These are phyloP conservation scores for Hippophae tibetana DNA, from an alignment of 306 rosid genomes.

Conservation along the genomic window DNA sequence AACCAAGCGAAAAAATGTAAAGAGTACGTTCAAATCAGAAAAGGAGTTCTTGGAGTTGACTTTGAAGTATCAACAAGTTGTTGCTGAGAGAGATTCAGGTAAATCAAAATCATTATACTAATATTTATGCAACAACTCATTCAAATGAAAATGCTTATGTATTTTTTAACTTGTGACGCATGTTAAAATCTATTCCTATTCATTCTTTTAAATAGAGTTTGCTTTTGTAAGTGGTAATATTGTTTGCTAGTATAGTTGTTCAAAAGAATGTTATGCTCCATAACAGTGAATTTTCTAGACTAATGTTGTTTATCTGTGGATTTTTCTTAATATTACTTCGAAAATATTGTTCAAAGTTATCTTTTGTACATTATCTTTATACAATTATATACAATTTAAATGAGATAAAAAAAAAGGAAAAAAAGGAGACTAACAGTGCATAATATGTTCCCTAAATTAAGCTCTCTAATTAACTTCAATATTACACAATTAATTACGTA, in stretches of 20 bases:
- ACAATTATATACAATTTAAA: no score
- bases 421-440: no score
- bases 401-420: no score
- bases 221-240: background rate
- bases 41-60: conserved; percentile 83
- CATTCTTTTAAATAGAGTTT: background rate
- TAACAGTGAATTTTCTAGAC: no score
- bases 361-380: no score
- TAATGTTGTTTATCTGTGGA: no score
- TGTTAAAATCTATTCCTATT: background rate
- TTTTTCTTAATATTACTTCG: no score
- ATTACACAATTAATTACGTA: no score
- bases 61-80: conserved; percentile 82
- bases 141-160: background rate
- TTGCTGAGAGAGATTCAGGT: conserved; percentile 89
- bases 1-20: conserved; percentile 63
- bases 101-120: conserved; percentile 24
- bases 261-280: background rate
- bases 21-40: conserved; percentile 73
- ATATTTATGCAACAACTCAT: conserved; percentile 5
- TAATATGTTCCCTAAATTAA: no score
- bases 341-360: no score
- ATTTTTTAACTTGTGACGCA: background rate
- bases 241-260: background rate
- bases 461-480: no score